Evolutionary conservation across 2,329 filamentous ascomycete species (phyloP).

Genomic region (Penicillium glabrum): DNA sequence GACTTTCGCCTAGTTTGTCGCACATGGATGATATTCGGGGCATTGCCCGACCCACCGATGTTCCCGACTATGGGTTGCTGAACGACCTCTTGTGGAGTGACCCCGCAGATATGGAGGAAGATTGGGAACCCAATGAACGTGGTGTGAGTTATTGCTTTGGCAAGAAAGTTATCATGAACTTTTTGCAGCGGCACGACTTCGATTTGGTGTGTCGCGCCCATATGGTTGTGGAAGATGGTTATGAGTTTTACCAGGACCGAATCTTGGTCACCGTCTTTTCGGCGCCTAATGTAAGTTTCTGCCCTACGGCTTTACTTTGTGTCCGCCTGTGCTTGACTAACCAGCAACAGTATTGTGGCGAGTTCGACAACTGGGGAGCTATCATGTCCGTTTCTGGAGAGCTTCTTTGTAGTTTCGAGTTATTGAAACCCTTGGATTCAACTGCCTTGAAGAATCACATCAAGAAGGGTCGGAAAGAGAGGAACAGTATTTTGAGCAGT

Average conservation of each 20-base stretch:
- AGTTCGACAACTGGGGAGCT: constrained; percentile 98
- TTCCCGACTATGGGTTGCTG: constrained; percentile 91
- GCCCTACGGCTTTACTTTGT: not conserved
- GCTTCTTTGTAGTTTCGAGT: constrained; percentile 92
- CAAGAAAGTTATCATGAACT: constrained; percentile 97
- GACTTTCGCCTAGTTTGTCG: constrained; percentile 83
- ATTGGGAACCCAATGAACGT: constrained; percentile 96
- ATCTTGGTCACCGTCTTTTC: constrained; percentile 96
- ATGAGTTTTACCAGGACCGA: constrained; percentile 96
- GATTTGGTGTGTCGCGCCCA: constrained; percentile 95
- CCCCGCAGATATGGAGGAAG: constrained; percentile 94
- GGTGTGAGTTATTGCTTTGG: constrained; percentile 98
- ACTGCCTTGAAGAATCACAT: constrained; percentile 97
- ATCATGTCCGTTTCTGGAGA: constrained; percentile 97
- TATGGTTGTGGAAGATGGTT: constrained; percentile 99
- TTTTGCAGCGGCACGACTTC: constrained; percentile 91
- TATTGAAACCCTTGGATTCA: constrained; percentile 93
- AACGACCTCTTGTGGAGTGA: constrained; percentile 98
- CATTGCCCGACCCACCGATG: constrained; percentile 92
- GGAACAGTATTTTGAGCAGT: constrained; percentile 93
- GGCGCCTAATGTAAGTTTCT: constrained; percentile 80
- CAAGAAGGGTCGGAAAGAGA: constrained; percentile 94
- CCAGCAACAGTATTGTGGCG: constrained; percentile 79
- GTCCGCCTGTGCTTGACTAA: not conserved
- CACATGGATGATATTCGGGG: constrained; percentile 99